Conservation (phyloP, 495 filamentous ascomycete genomes). For the Daldinia vernicosa region DNA sequence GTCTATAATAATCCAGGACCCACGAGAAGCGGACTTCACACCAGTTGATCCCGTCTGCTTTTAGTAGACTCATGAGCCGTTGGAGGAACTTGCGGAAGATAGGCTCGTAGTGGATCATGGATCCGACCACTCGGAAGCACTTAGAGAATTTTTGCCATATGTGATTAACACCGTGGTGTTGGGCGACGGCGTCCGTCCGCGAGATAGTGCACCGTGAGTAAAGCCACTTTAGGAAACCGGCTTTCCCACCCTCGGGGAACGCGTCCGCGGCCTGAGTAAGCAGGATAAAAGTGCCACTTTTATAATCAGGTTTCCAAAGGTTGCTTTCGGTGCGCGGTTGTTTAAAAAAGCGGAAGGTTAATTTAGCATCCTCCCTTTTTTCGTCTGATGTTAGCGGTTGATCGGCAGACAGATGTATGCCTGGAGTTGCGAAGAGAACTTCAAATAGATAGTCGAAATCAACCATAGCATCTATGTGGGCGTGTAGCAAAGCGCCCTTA, state of each 20-base stretch:
- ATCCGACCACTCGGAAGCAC: constrained; percentile 73
- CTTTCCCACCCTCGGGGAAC: constrained; percentile 74
- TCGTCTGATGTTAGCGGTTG: constrained; percentile 58
- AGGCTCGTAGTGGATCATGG: constrained; percentile 87
- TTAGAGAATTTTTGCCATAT: constrained; percentile 81
- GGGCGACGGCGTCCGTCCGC: constrained; percentile 74
- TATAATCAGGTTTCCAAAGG: constrained; percentile 73
- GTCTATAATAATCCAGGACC: constrained; percentile 65
- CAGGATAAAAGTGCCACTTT: constrained; percentile 61
- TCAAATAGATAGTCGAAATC: constrained; percentile 81
- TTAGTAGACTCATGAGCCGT: constrained; percentile 70
- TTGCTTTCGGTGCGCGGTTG: constrained; percentile 40
- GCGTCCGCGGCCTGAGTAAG: constrained; percentile 71
- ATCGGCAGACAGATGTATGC: constrained; percentile 73
- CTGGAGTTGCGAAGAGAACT: constrained; percentile 73
- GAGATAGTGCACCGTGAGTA: constrained; percentile 74
- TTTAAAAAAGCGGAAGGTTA: constrained; percentile 66
- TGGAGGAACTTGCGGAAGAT: constrained; percentile 81
- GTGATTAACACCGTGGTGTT: constrained; percentile 79
- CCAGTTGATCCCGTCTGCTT: constrained; percentile 82
- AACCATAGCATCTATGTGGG: constrained; percentile 89
- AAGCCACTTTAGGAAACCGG: constrained; percentile 83
- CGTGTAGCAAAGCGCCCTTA: constrained; percentile 89
- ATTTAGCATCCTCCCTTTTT: constrained; percentile 55
- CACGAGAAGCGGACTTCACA: constrained; percentile 75